Conservation (phyloP, 73 alveolate species). For the Effrenium voratum region DNA sequence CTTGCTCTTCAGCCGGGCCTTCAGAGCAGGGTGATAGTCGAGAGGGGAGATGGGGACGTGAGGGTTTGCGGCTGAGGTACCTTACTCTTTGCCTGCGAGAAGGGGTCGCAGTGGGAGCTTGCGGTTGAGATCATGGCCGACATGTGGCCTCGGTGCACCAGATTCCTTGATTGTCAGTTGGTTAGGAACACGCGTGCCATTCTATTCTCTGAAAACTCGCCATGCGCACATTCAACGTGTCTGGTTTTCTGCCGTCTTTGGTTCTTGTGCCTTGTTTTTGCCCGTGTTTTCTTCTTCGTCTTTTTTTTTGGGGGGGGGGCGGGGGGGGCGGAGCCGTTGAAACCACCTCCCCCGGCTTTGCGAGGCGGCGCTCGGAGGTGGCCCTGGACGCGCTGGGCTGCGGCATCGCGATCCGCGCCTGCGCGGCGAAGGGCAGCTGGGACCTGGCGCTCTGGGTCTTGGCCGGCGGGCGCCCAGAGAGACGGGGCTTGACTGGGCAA, state of each 20-base stretch:
- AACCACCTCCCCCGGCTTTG: not conserved
- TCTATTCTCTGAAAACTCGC: too few species aligned
- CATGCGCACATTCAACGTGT: too few species aligned
- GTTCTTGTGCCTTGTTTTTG: too few species aligned
- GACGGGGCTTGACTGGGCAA: too few species aligned
- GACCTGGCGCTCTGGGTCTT: constrained; percentile 38
- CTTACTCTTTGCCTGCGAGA: constrained; percentile 46
- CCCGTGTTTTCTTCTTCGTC: too few species aligned
- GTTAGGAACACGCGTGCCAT: too few species aligned
- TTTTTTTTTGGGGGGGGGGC: too few species aligned
- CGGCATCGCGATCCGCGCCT: constrained; percentile 30
- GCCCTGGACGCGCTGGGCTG: constrained; percentile 25
- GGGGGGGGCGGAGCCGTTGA: too few species aligned
- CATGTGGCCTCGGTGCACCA: constrained; percentile 40
- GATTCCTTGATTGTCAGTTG: too few species aligned
- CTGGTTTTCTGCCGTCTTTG: too few species aligned
- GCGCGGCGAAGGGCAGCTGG: constrained; percentile 35
- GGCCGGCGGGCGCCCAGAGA: not conserved
- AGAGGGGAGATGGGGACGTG: not conserved
- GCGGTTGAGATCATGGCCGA: constrained; percentile 17
- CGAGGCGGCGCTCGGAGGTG: not conserved
- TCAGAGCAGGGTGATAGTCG: not conserved
- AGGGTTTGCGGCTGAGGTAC: constrained; percentile 3
- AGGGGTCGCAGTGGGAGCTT: constrained; percentile 51
- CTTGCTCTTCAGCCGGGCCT: not conserved